These are phyloP conservation scores for Metschnikowia continentalis DNA, from an alignment of 805 yeast genomes.

Conservation along the genomic window DNA sequence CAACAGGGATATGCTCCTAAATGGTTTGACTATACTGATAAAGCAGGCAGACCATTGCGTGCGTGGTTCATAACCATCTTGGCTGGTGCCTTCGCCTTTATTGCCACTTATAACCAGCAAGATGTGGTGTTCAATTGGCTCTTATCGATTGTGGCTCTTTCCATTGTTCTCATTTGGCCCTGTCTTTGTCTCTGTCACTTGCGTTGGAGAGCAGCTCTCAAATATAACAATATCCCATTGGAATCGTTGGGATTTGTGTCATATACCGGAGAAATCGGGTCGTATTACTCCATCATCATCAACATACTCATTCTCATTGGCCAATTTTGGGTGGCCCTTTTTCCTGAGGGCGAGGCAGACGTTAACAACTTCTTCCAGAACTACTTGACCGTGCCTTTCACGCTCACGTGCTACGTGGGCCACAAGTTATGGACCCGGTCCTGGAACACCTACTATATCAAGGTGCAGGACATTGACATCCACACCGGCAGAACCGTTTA, in stretches of 20 bases:
- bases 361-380: constrained; percentile 27
- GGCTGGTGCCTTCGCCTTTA: constrained; percentile 23
- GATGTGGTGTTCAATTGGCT: constrained; percentile 30
- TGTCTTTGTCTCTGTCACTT: constrained; percentile 25
- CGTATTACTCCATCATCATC: constrained; percentile 28
- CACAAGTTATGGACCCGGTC: constrained; percentile 22
- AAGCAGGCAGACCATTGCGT: constrained; percentile 26
- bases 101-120: constrained; percentile 29
- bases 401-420: constrained; percentile 20
- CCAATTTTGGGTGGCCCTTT: constrained; percentile 44
- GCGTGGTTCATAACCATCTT: constrained; percentile 24
- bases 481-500: constrained; percentile 20
- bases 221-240: constrained; percentile 20
- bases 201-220: constrained; percentile 28
- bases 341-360: constrained; percentile 26
- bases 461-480: constrained; percentile 21
- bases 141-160: constrained; percentile 26
- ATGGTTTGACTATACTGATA: constrained; percentile 27
- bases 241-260: constrained; percentile 25
- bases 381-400: constrained; percentile 25
- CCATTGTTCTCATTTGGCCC: constrained; percentile 25
- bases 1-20: constrained; percentile 27
- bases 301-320: constrained; percentile 35
- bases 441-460: constrained; percentile 20
- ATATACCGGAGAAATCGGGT: constrained; percentile 40